Percentiles rank a stretch among this genome's conserved stretches.
Evolutionary conservation across 305 asterid genomes (phyloP).

Genomic region (Plantago coronopus): DNA sequence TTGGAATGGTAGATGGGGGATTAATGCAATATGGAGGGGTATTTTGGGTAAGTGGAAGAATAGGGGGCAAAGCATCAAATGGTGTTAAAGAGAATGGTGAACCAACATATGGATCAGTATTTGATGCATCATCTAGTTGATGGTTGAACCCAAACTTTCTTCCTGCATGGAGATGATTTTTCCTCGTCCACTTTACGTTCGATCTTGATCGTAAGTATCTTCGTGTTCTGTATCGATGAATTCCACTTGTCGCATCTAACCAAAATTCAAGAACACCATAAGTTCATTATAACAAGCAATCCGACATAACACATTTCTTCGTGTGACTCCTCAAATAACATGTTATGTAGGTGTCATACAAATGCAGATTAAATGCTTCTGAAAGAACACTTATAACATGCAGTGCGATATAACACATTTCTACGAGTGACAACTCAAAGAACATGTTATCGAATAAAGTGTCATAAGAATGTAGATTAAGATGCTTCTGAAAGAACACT

Average conservation of each 20-base stretch:
- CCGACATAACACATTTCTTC: too few relatives aligned
- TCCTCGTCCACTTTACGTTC: slow-evolving; percentile 18
- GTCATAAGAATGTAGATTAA: too few relatives aligned
- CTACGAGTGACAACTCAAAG: too few relatives aligned
- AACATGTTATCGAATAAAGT: too few relatives aligned
- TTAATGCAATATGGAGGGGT: slow-evolving; percentile 60
- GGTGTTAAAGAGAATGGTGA: slow-evolving; percentile 79
- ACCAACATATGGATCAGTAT: slow-evolving; percentile 46
- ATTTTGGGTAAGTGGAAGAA: slow-evolving; percentile 44
- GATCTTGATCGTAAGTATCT: slow-evolving; percentile 26
- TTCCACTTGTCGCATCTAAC: slow-evolving; percentile 43
- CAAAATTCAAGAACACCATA: not conserved
- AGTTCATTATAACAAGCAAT: too few relatives aligned
- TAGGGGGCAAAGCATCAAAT: slow-evolving; percentile 68
- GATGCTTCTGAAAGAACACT: slow-evolving; percentile 14
- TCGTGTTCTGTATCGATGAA: slow-evolving; percentile 16
- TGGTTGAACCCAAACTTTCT: slow-evolving; percentile 32
- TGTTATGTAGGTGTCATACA: too few relatives aligned
- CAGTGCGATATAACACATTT: too few relatives aligned
- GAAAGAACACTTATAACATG: too few relatives aligned
- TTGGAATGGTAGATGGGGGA: slow-evolving; percentile 47
- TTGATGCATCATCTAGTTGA: slow-evolving; percentile 41
- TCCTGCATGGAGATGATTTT: slow-evolving; percentile 15
- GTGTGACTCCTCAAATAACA: too few relatives aligned
- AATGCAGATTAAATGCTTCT: too few relatives aligned